Conservation (phyloP, 805 yeast genomes). For the Sugiyamaella smithiae region DNA sequence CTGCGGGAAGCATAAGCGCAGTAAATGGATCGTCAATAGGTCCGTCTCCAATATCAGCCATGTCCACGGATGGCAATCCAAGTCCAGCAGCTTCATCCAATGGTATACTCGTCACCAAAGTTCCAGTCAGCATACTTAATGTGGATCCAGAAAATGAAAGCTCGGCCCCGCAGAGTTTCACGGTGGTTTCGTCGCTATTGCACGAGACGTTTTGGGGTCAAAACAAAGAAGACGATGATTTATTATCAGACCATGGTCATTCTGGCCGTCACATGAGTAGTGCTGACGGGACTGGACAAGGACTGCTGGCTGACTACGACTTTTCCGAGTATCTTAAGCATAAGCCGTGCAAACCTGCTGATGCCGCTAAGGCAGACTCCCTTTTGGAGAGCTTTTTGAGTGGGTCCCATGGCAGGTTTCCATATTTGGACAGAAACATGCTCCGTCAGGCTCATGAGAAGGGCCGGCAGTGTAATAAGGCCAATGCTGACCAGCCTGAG, state of each 20-base stretch:
- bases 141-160: slow-evolving; percentile 22
- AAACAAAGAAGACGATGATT: slow-evolving; percentile 12
- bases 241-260: background rate
- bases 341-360: slow-evolving; percentile 20
- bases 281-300: slow-evolving; percentile 8
- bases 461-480: slow-evolving; percentile 8
- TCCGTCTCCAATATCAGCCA: slow-evolving; percentile 32
- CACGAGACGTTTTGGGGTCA: slow-evolving; percentile 26
- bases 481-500: slow-evolving; percentile 20
- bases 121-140: slow-evolving; percentile 24
- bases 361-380: slow-evolving; percentile 16
- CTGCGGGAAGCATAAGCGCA: slow-evolving; percentile 23
- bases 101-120: background rate
- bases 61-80: slow-evolving; percentile 3
- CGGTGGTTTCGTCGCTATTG: slow-evolving; percentile 28
- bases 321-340: slow-evolving; percentile 21
- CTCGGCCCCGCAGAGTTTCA: slow-evolving; percentile 28
- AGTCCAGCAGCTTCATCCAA: background rate
- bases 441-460: slow-evolving; percentile 19
- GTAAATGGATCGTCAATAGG: slow-evolving; percentile 9
- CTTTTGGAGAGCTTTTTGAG: slow-evolving; percentile 20
- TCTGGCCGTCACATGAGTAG: slow-evolving; percentile 6
- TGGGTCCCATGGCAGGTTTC: slow-evolving; percentile 21
- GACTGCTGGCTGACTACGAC: slow-evolving; percentile 23
- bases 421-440: slow-evolving; percentile 22